Evolutionary conservation across 257 asterid species (phyloP), one percentile per base, ranked within the genome.

Genomic region (Gentiana dahurica): DNA sequence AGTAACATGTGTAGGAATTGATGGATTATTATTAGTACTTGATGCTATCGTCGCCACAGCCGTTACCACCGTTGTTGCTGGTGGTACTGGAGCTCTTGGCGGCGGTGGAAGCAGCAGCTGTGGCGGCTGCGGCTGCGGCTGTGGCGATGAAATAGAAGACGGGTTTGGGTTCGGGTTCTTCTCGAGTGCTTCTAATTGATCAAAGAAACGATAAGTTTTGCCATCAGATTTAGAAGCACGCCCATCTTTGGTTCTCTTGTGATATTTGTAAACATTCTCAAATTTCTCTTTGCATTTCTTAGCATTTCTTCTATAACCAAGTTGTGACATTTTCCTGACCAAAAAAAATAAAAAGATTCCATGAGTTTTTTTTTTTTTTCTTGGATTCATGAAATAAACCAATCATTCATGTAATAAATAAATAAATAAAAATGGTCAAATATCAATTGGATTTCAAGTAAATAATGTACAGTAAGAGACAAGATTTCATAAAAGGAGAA

Each of bases 261-360:
- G 99, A 57, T 92, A 92, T 54, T 92, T 92, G 84, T 75, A 85
- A 4, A 92, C 93, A 39, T 92, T 88, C 71, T 92, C 98, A 49
- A 88, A 92, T 65, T 92, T 92, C 74, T 92, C 98, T 37, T 83
- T 85, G 76, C 98, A 92, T 70, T 92, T 92, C 77, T 92, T 92
- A 0, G 89, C 65, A 63, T 75, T 88, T 43, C 97, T 74, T 38
- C 79, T 84, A 59, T 61, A 92, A 37, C 98, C 98, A 56, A 83
- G 85, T 62, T 92, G 95, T n/a, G 84, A 87, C 98, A 92, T 72
- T 83, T 92, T 92, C 76, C 98, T 92, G 84, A 59, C 36, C 60
- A 6, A 58, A 41, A 4, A 43, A 63, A 57, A 55, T 32, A 54
- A 59, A 1, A 24, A 24, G 24, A 49, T 36, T 2, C 54, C 4